Evolutionary conservation across 257 asterid species (phyloP).

Genomic region (Capsicum baccatum): DNA sequence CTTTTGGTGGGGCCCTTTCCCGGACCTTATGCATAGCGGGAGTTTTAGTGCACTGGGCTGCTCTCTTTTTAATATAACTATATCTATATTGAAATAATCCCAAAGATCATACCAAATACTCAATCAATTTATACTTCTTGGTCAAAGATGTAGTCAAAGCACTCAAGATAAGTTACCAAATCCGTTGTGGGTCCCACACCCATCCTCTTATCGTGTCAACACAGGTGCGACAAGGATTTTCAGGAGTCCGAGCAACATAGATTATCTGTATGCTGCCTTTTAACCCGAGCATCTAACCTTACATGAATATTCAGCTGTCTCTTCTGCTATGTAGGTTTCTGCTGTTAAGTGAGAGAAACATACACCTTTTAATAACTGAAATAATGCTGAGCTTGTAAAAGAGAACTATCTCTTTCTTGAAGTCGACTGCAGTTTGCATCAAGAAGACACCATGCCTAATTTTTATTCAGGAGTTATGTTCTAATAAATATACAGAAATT

Average conservation of each 20-base stretch:
- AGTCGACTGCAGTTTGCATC: slow-evolving; percentile 1
- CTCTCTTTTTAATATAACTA: not conserved
- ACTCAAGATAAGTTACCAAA: not conserved
- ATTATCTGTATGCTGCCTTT: slow-evolving; percentile 1
- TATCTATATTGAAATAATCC: not conserved
- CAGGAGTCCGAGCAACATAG: not conserved
- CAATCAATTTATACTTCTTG: not conserved
- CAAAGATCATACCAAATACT: not conserved
- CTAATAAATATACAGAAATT: not conserved
- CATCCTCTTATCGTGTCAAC: not conserved
- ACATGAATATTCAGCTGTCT: not conserved
- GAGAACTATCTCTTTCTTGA: not conserved
- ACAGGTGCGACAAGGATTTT: not conserved
- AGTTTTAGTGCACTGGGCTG: no score
- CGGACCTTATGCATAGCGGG: no score
- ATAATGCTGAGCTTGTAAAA: not conserved
- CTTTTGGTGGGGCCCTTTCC: no score
- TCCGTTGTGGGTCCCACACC: not conserved
- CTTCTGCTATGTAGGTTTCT: not conserved
- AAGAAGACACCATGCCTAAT: not conserved
- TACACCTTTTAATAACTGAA: not conserved
- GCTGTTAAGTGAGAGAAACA: not conserved
- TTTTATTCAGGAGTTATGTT: not conserved
- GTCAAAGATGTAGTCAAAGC: not conserved
- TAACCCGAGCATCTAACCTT: not conserved